Conservation (phyloP, 768 basidiomycete genomes). For the Tulasnella sp. region DNA sequence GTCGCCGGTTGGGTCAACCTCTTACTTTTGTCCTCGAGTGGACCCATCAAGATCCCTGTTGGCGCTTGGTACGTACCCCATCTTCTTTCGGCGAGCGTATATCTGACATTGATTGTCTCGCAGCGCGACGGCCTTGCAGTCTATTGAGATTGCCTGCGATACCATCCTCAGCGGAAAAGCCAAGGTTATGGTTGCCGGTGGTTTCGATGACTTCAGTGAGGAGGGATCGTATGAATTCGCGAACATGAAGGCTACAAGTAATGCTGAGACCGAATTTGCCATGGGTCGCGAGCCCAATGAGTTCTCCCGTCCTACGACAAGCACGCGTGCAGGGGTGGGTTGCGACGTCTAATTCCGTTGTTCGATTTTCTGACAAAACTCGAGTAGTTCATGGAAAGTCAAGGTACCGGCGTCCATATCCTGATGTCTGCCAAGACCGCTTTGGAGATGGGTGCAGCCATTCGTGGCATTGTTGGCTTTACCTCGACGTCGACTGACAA, state of each 20-base stretch:
- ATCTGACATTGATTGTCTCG: conserved; percentile 9
- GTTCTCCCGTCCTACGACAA: conserved; percentile 95
- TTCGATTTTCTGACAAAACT: background rate
- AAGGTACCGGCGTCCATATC: conserved; percentile 93
- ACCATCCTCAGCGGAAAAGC: conserved; percentile 91
- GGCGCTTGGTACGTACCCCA: conserved; percentile 70
- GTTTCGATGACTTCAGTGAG: conserved; percentile 95
- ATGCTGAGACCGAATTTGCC: conserved; percentile 91
- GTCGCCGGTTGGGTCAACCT: conserved; percentile 98
- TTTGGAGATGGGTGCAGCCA: conserved; percentile 82
- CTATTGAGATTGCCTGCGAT: conserved; percentile 95
- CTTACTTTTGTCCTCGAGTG: conserved; percentile 86
- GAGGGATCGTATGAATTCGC: conserved; percentile 99
- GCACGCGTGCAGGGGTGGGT: conserved; percentile 83
- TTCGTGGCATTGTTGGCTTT: conserved; percentile 88
- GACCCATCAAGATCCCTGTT: conserved; percentile 97
- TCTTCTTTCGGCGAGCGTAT: too few relatives aligned
- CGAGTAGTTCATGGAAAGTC: conserved; percentile 86
- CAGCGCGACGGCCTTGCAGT: conserved; percentile 94
- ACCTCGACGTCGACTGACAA: conserved; percentile 98
- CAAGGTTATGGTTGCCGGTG: conserved; percentile 98
- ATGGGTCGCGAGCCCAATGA: conserved; percentile 99
- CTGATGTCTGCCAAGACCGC: conserved; percentile 97
- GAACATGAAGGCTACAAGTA: conserved; percentile 99
- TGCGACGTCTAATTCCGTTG: too few relatives aligned